Evolutionary conservation across 108 stramenopile genomes (phyloP).

Genomic region (Conticribra weissflogii): DNA sequence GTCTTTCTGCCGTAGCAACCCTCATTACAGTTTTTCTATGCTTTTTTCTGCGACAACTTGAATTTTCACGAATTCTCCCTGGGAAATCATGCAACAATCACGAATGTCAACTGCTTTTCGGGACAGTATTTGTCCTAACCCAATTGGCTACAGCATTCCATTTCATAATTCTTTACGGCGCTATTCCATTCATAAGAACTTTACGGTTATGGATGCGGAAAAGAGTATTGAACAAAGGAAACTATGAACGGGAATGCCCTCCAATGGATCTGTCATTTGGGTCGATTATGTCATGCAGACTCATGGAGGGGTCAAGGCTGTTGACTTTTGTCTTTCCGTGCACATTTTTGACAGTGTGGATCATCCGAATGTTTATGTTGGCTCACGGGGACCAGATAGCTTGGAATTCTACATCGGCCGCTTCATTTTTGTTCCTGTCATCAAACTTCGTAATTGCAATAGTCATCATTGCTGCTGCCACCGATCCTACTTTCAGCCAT

Average conservation of each 20-base stretch:
- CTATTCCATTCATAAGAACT: slow-evolving; percentile 3
- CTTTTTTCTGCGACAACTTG: slow-evolving; percentile 5
- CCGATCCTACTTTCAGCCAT: slow-evolving; percentile 3
- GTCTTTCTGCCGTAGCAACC: slow-evolving; percentile 12
- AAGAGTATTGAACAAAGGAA: background rate
- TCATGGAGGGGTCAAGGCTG: too few relatives aligned
- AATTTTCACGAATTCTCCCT: background rate
- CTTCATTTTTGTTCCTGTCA: slow-evolving; percentile 24
- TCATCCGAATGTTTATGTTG: slow-evolving; percentile 1
- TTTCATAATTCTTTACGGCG: slow-evolving; percentile 21
- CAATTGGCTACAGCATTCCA: slow-evolving; percentile 24
- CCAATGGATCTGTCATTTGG: too few relatives aligned
- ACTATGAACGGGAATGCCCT: too few relatives aligned
- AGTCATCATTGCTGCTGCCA: slow-evolving; percentile 5
- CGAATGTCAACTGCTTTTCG: slow-evolving; percentile 37
- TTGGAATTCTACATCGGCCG: slow-evolving; percentile 8
- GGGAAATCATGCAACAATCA: slow-evolving; percentile 16
- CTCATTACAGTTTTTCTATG: slow-evolving; percentile 14
- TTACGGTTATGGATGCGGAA: background rate
- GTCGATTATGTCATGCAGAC: too few relatives aligned
- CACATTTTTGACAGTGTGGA: background rate
- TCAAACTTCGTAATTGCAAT: background rate
- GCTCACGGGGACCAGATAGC: slow-evolving; percentile 5
- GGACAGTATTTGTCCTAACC: slow-evolving; percentile 32
- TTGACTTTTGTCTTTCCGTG: slow-evolving; percentile 5